phyloP scores from a whole-genome alignment of 2,329 filamentous ascomycete genomes.

The Beauveria pseudobassiana region DNA sequence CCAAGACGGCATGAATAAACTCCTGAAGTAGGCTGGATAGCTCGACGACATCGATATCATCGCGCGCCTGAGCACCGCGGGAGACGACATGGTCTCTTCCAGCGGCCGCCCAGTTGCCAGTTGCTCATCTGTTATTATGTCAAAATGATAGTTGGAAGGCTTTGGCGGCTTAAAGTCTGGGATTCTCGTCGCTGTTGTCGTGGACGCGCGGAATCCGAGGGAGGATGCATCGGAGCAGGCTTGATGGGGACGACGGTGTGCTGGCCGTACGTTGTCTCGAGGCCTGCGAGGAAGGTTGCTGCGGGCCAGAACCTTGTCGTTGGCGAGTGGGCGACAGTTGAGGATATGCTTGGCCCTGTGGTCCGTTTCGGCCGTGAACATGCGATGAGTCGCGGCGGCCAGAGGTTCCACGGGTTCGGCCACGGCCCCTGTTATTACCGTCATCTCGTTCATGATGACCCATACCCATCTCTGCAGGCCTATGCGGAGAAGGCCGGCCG shows the following conservation, averaged over 20 bases:
- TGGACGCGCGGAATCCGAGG: constrained; percentile 6
- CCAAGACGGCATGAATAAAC: constrained; percentile 67
- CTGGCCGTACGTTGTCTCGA: not conserved
- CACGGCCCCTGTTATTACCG: constrained; percentile 37
- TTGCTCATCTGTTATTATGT: constrained; percentile 64
- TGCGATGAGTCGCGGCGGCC: constrained; percentile 48
- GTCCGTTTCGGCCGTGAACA: constrained; percentile 20
- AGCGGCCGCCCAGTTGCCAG: constrained; percentile 58
- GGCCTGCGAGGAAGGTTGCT: not conserved
- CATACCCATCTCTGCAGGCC: constrained; percentile 47
- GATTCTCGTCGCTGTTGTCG: constrained; percentile 13
- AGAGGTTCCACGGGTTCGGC: constrained; percentile 38
- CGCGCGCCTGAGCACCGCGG: constrained; percentile 55
- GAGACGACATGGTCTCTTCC: constrained; percentile 62
- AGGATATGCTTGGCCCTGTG: constrained; percentile 15
- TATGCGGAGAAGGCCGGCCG: constrained; percentile 53
- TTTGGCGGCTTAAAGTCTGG: constrained; percentile 23
- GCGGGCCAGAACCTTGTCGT: constrained; percentile 7
- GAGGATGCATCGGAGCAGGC: not conserved
- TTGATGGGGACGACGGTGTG: constrained; percentile 2
- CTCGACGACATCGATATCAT: constrained; percentile 59
- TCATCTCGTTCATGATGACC: constrained; percentile 53
- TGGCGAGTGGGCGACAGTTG: constrained; percentile 7
- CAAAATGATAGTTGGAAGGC: constrained; percentile 57
- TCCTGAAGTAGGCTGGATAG: constrained; percentile 77